phyloP scores from a whole-genome alignment of 768 basidiomycete genomes.

The Tulasnella sp. region DNA sequence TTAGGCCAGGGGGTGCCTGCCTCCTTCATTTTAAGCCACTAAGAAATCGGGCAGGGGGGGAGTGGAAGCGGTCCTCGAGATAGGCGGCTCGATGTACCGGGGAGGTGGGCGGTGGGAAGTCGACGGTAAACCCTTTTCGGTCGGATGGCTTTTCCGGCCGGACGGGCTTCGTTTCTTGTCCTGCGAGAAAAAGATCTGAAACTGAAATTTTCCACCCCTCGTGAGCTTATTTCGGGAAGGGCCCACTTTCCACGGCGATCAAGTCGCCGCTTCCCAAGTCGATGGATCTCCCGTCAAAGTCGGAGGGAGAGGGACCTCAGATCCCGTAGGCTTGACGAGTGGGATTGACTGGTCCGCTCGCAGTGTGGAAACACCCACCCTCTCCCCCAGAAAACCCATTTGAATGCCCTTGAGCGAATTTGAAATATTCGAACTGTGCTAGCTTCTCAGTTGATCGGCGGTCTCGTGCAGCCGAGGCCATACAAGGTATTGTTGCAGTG shows the following conservation, averaged over 20 bases:
- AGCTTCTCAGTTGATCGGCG: constrained; percentile 7
- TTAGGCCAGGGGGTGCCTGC: not conserved
- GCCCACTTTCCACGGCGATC: not conserved
- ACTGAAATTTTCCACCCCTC: not conserved
- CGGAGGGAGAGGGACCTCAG: not conserved
- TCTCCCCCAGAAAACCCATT: not conserved
- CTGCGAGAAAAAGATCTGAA: not conserved
- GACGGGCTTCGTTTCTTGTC: not conserved
- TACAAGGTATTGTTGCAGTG: not conserved
- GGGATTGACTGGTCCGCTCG: not conserved
- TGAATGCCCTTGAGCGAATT: not conserved
- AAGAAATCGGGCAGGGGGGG: not conserved
- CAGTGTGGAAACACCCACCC: not conserved
- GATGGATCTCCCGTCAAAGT: not conserved
- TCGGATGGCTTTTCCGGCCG: not conserved
- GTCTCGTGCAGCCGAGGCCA: not conserved
- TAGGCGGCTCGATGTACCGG: constrained; percentile 4
- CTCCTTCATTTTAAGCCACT: constrained; percentile 3
- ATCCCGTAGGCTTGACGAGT: not conserved
- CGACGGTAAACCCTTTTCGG: constrained; percentile 1
- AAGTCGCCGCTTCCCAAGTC: not conserved
- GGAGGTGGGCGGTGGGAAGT: not conserved
- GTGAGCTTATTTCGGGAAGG: not conserved
- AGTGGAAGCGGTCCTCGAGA: not conserved
- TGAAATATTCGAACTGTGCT: not conserved